Percentiles rank a stretch among this genome's conserved stretches.
These are phyloP conservation scores for Botrytis hyacinthi DNA, from an alignment of 2,329 filamentous ascomycete species.

Conservation along the genomic window DNA sequence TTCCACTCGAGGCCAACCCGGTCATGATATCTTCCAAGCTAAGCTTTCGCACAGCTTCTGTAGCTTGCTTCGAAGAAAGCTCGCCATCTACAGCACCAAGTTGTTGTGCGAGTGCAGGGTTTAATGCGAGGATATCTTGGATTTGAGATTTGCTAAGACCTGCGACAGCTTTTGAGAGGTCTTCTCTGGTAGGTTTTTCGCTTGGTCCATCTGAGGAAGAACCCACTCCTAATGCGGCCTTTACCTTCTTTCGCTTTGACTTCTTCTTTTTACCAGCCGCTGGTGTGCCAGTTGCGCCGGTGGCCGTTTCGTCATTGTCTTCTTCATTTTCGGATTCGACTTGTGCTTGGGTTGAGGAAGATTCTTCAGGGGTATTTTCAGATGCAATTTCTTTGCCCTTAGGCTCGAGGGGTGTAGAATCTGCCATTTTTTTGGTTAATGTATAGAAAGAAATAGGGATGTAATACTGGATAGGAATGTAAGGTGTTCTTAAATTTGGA, in stretches of 20 bases:
- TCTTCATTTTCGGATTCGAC: slow-evolving; percentile 50
- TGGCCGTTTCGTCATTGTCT: slow-evolving; percentile 38
- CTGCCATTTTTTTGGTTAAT: slow-evolving; percentile 43
- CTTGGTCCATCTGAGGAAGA: slow-evolving; percentile 30
- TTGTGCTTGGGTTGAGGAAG: slow-evolving; percentile 35
- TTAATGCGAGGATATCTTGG: slow-evolving; percentile 66
- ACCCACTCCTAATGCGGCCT: slow-evolving; percentile 40
- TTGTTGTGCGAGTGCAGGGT: slow-evolving; percentile 69
- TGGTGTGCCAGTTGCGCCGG: slow-evolving; percentile 32
- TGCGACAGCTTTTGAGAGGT: slow-evolving; percentile 44
- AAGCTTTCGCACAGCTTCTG: slow-evolving; percentile 59
- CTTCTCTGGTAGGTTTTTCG: slow-evolving; percentile 45
- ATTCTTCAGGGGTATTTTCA: slow-evolving; percentile 26
- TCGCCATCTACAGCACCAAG: slow-evolving; percentile 41
- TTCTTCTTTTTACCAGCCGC: slow-evolving; percentile 55
- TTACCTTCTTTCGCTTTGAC: slow-evolving; percentile 62
- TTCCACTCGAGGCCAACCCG: slow-evolving; percentile 71
- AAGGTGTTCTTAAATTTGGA: background rate
- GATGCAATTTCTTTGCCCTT: slow-evolving; percentile 45
- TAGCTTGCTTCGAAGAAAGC: slow-evolving; percentile 42
- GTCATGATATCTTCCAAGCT: slow-evolving; percentile 72
- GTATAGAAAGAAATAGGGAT: background rate
- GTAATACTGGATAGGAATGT: background rate
- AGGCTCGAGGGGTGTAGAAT: slow-evolving; percentile 61
- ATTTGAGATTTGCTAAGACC: slow-evolving; percentile 57